A percentile compares a stretch with the other conserved stretches of the same genome.
These are phyloP conservation scores for Cruciata laevipes DNA, from an alignment of 257 asterid genomes.

Conservation along the genomic window DNA sequence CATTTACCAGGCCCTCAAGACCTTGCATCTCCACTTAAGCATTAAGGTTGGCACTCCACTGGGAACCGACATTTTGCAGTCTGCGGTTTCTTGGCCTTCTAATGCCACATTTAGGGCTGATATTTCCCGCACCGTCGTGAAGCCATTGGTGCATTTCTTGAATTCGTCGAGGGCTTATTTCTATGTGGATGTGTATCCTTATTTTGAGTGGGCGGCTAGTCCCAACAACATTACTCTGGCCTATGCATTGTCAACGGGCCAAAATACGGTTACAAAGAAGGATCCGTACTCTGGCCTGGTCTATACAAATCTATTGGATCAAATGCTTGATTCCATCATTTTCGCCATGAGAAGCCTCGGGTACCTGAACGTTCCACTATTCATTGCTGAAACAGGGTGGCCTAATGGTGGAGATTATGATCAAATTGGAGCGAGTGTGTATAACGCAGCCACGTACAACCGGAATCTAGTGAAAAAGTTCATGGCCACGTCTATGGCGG, in stretches of 20 bases:
- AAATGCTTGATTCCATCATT: conserved; percentile 48
- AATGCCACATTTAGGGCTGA: conserved; percentile 48
- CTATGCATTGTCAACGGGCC: conserved; percentile 39
- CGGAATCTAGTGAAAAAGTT: conserved; percentile 45
- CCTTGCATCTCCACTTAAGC: conserved; percentile 31
- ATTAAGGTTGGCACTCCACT: conserved; percentile 70
- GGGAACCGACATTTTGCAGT: conserved; percentile 45
- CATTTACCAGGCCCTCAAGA: conserved; percentile 28
- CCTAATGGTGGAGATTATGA: conserved; percentile 68
- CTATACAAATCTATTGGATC: conserved; percentile 54
- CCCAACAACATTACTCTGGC: conserved; percentile 32
- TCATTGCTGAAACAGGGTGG: conserved; percentile 75
- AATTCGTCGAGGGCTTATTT: conserved; percentile 42
- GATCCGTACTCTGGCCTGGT: conserved; percentile 49
- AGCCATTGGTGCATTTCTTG: conserved; percentile 44
- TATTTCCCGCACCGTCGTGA: conserved; percentile 30
- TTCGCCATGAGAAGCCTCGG: conserved; percentile 64
- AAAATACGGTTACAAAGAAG: conserved; percentile 13
- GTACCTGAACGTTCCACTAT: conserved; percentile 30
- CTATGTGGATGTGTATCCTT: conserved; percentile 57
- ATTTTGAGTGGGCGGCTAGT: conserved; percentile 47
- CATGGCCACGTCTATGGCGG: conserved; percentile 30
- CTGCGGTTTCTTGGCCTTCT: conserved; percentile 47
- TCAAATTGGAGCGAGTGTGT: conserved; percentile 46
- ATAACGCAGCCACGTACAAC: conserved; percentile 63